A percentile compares a stretch with the other conserved stretches of the same genome.
Conservation (phyloP, 768 basidiomycete species). For the Asterophora parasitica region DNA sequence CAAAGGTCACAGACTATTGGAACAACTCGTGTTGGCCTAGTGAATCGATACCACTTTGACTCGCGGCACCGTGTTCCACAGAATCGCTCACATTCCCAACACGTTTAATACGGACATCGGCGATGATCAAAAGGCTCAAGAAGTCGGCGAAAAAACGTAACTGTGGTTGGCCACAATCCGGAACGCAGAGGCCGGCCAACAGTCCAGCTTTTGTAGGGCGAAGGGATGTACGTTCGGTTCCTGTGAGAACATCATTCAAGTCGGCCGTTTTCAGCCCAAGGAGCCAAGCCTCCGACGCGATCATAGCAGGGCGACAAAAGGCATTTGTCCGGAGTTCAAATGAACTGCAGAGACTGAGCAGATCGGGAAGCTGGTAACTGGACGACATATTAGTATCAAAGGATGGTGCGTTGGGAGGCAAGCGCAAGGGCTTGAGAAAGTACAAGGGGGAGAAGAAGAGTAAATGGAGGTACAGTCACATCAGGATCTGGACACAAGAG, state of each 20-base stretch:
- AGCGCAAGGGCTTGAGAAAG: not conserved
- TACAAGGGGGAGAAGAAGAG: not conserved
- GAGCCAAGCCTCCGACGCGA: slow-evolving; percentile 30
- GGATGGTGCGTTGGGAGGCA: not conserved
- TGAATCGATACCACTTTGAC: slow-evolving; percentile 6
- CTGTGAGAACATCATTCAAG: slow-evolving; percentile 17
- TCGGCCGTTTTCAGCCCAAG: slow-evolving; percentile 15
- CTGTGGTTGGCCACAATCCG: slow-evolving; percentile 53
- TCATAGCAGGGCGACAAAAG: slow-evolving; percentile 29
- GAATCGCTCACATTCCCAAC: slow-evolving; percentile 9
- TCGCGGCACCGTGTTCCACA: slow-evolving; percentile 11
- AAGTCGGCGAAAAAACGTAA: slow-evolving; percentile 49
- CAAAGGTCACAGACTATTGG: slow-evolving; percentile 27
- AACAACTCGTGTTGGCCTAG: slow-evolving; percentile 27
- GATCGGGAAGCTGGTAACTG: slow-evolving; percentile 41
- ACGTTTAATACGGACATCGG: slow-evolving; percentile 23
- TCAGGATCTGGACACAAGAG: slow-evolving; percentile 1
- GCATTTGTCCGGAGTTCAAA: slow-evolving; percentile 37
- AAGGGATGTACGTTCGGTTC: slow-evolving; percentile 24
- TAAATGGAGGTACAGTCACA: slow-evolving; percentile 7
- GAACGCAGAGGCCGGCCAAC: slow-evolving; percentile 55
- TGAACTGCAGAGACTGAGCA: slow-evolving; percentile 26
- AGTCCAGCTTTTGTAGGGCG: slow-evolving; percentile 37
- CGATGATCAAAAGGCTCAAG: slow-evolving; percentile 35
- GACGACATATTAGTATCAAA: slow-evolving; percentile 14